These are phyloP conservation scores for Akanthomyces lecanii DNA, from an alignment of 2,329 filamentous ascomycete species.

Conservation along the genomic window DNA sequence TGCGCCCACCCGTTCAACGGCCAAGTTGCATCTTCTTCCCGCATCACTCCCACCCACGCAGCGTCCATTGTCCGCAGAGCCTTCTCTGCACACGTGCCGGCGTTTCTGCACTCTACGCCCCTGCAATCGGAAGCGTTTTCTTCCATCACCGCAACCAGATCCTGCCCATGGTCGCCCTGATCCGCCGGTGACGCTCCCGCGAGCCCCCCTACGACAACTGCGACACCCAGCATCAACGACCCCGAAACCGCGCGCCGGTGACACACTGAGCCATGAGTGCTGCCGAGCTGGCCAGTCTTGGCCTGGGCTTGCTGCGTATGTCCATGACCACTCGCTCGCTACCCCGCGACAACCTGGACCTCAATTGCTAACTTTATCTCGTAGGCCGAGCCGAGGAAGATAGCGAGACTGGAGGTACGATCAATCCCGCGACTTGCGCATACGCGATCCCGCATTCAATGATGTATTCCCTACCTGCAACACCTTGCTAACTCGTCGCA, in stretches of 20 bases:
- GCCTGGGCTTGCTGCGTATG: slow-evolving; percentile 17
- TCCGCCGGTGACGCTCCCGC: slow-evolving; percentile 24
- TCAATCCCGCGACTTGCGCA: background rate
- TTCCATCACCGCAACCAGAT: background rate
- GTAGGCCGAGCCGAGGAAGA: slow-evolving; percentile 15
- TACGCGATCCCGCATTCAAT: background rate
- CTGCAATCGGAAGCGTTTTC: background rate
- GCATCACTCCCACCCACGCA: background rate
- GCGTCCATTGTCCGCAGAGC: background rate
- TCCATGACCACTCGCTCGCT: background rate
- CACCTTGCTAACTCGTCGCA: slow-evolving; percentile 27
- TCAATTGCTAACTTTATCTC: slow-evolving; percentile 1
- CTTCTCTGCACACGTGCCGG: background rate
- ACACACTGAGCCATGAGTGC: slow-evolving; percentile 6
- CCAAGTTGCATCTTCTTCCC: slow-evolving; percentile 8
- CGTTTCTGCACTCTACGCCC: background rate
- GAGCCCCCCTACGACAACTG: slow-evolving; percentile 10
- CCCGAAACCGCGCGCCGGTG: background rate
- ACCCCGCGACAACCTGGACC: background rate
- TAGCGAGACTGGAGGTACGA: slow-evolving; percentile 13
- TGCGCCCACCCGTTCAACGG: background rate
- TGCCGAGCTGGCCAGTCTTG: slow-evolving; percentile 8
- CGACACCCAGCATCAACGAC: background rate
- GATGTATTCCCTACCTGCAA: background rate
- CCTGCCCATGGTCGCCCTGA: slow-evolving; percentile 22